Evolutionary conservation across 768 basidiomycete genomes (phyloP).

Genomic region (Multifurca ochricompacta): DNA sequence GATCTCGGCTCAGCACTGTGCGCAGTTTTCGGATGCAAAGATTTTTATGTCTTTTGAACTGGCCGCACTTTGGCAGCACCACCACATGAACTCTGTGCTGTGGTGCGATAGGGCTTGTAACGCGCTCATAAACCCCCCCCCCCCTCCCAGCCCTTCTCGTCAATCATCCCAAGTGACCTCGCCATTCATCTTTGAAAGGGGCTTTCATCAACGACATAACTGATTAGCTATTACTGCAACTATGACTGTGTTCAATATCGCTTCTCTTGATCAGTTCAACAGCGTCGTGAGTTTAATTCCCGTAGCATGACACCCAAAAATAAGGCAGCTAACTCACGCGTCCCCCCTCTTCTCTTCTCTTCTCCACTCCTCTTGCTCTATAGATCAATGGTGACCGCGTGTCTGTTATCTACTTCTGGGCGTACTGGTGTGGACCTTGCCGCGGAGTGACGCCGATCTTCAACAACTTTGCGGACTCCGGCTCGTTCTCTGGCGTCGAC

Average conservation of each 20-base stretch:
- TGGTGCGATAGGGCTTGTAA: neutral
- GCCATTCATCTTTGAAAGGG: neutral
- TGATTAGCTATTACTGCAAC: neutral
- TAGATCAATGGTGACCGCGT: conserved; percentile 6
- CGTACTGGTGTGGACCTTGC: conserved; percentile 17
- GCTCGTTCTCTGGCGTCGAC: conserved; percentile 9
- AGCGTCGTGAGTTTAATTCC: conserved; percentile 1
- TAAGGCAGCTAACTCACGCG: neutral
- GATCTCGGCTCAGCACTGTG: neutral
- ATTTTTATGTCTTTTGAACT: neutral
- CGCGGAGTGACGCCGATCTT: conserved; percentile 15
- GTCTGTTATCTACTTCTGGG: conserved; percentile 13
- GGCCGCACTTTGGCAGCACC: neutral
- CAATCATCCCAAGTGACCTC: neutral
- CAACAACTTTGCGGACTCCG: conserved; percentile 10
- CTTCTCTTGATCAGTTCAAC: conserved; percentile 15
- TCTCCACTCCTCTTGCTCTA: neutral
- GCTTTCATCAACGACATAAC: neutral
- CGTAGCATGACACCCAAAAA: neutral
- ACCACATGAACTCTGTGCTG: neutral
- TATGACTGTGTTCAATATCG: conserved; percentile 8
- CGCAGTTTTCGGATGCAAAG: neutral
- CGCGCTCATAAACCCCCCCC: conserved; percentile 1
- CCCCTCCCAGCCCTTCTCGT: neutral
- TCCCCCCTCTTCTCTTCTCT: neutral